Evolutionary conservation across 2,329 filamentous ascomycete species (phyloP).

Genomic region (Aspergillus quadricinctus): DNA sequence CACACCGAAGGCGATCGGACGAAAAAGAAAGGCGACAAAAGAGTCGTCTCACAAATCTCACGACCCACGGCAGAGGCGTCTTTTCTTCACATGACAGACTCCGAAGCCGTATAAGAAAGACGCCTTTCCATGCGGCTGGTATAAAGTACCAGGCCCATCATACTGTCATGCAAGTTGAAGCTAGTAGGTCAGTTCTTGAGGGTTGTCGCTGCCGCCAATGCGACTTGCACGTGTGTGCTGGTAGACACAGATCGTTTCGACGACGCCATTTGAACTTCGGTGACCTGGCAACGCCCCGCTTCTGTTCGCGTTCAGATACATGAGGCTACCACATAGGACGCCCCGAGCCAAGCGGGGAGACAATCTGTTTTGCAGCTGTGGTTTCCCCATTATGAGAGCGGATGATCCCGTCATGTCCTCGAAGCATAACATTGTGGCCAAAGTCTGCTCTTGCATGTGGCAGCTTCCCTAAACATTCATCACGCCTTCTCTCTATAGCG

Average conservation of each 20-base stretch:
- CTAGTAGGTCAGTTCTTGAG: too few species aligned
- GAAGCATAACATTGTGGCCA: not conserved
- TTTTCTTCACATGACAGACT: conserved; percentile 29
- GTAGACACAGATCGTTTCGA: not conserved
- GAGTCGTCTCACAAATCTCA: conserved; percentile 24
- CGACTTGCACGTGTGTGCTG: not conserved
- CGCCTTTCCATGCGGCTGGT: not conserved
- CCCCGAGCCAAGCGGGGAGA: not conserved
- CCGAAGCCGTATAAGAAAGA: not conserved
- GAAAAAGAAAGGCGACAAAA: conserved; percentile 37
- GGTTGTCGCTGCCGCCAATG: not conserved
- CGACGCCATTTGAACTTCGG: not conserved
- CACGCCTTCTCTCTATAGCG: not conserved
- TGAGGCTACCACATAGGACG: not conserved
- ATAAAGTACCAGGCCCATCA: conserved; percentile 6
- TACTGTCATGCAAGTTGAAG: not conserved
- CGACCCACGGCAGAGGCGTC: conserved; percentile 31
- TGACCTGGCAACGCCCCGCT: not conserved
- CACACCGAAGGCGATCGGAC: conserved; percentile 9
- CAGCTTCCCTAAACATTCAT: not conserved
- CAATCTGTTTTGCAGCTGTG: too few species aligned
- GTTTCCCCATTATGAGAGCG: not conserved
- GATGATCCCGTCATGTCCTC: not conserved
- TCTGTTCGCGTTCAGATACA: not conserved
- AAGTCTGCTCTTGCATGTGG: not conserved